Evolutionary conservation across 1,284 basidiomycete genomes (phyloP).

Genomic region (Cutaneotrichosporon sp.): DNA sequence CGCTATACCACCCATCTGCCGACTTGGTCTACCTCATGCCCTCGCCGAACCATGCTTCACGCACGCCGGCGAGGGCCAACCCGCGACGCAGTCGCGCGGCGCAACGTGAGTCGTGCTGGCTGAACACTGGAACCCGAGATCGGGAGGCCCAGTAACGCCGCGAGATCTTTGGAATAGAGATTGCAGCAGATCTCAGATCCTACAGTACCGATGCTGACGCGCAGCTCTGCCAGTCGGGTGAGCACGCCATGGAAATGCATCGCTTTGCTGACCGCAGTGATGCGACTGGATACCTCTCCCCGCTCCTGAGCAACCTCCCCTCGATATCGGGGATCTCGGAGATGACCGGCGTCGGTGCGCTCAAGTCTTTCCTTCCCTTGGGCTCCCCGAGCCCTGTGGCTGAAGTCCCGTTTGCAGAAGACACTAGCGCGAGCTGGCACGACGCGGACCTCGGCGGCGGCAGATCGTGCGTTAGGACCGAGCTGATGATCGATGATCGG

Average conservation of each 20-base stretch:
- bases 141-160: too few relatives aligned
- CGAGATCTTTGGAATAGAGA: too few relatives aligned
- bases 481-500: not conserved
- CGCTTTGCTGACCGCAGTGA: slow-evolving; percentile 14
- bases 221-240: slow-evolving; percentile 12
- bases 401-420: not conserved
- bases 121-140: not conserved
- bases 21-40: not conserved
- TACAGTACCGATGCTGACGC: not conserved
- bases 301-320: slow-evolving; percentile 30
- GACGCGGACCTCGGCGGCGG: slow-evolving; percentile 32
- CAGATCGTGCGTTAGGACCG: slow-evolving; percentile 4
- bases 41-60: slow-evolving; percentile 5
- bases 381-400: not conserved
- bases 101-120: not conserved
- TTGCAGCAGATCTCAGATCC: too few relatives aligned
- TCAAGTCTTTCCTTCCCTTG: slow-evolving; percentile 26
- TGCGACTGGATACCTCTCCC: slow-evolving; percentile 23
- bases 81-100: not conserved
- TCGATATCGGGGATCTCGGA: slow-evolving; percentile 17
- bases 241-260: not conserved
- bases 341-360: slow-evolving; percentile 15
- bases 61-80: not conserved
- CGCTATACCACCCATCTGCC: too few relatives aligned
- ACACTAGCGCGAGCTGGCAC: slow-evolving; percentile 25